These are phyloP conservation scores for Diospyros kaki DNA, from an alignment of 148 eudicot genomes.

Conservation along the genomic window DNA sequence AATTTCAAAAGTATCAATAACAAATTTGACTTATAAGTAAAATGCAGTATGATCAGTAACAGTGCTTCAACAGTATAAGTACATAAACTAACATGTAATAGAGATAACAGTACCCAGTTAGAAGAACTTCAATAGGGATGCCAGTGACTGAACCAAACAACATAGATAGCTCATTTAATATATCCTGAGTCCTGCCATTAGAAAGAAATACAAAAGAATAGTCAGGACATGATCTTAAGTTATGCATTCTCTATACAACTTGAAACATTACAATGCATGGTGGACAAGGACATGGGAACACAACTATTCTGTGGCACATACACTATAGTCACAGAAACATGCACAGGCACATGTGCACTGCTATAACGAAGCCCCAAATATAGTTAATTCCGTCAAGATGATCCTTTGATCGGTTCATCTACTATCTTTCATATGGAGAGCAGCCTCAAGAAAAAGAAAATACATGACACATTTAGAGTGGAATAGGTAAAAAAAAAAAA, in stretches of 20 bases:
- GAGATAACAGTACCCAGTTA: conserved; percentile 51
- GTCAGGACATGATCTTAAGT: background rate
- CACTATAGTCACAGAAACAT: background rate
- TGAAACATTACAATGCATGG: too few species aligned
- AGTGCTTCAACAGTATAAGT: background rate
- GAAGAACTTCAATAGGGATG: conserved; percentile 76
- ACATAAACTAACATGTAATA: conserved; percentile 6
- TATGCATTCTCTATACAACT: background rate
- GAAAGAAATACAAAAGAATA: background rate
- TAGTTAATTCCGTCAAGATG: too few species aligned
- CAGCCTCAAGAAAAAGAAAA: too few species aligned
- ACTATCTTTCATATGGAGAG: too few species aligned
- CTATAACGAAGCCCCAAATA: too few species aligned
- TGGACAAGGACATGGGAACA: too few species aligned
- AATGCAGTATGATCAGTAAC: background rate
- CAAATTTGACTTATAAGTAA: background rate
- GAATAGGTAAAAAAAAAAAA: too few species aligned
- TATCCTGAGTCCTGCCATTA: conserved; percentile 56
- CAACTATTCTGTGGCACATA: background rate
- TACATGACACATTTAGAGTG: too few species aligned
- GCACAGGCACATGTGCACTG: too few species aligned
- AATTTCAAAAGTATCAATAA: background rate
- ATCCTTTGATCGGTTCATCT: too few species aligned
- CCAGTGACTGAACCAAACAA: conserved; percentile 56
- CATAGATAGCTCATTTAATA: conserved; percentile 44